Evolutionary conservation across 345 rosid genomes (phyloP).

Genomic region (Ceriops zippeliana): DNA sequence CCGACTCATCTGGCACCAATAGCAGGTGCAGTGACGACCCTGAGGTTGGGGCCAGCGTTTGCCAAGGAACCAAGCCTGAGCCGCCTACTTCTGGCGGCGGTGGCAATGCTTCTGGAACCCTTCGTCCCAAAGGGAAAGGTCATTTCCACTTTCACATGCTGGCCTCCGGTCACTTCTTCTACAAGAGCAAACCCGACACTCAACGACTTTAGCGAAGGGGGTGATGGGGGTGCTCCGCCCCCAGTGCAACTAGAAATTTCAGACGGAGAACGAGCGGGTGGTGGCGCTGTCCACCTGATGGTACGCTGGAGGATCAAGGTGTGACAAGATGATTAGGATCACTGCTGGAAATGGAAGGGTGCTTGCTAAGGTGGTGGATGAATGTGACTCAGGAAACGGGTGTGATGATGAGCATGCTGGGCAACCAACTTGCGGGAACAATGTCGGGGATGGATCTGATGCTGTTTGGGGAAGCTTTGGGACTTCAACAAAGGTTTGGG

Average conservation of each 20-base stretch:
- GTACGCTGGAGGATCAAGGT: conserved; percentile 31
- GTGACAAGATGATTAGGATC: conserved; percentile 31
- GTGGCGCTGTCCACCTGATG: conserved; percentile 45
- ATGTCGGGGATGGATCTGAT: conserved; percentile 41
- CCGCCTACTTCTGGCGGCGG: not conserved
- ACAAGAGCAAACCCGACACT: conserved; percentile 24
- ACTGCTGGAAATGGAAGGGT: conserved; percentile 9
- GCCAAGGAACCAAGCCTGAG: conserved; percentile 7
- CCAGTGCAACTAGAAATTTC: conserved; percentile 9
- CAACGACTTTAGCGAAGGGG: conserved; percentile 28
- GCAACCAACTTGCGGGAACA: conserved; percentile 32
- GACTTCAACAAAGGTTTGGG: conserved; percentile 29
- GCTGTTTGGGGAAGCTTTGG: conserved; percentile 40
- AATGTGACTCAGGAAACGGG: conserved; percentile 39
- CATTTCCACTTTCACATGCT: conserved; percentile 20
- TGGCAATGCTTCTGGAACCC: conserved; percentile 23
- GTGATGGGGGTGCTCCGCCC: not conserved
- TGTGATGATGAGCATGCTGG: conserved; percentile 36
- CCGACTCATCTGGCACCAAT: conserved; percentile 38
- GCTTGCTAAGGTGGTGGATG: conserved; percentile 37
- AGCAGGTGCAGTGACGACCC: conserved; percentile 41
- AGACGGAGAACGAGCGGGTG: conserved; percentile 11
- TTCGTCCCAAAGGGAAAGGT: not conserved
- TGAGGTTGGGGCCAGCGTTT: conserved; percentile 24
- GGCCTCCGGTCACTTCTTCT: conserved; percentile 26